Evolutionary conservation across 2,329 filamentous ascomycete species (phyloP).

Genomic region (Scytalidium lignicola): DNA sequence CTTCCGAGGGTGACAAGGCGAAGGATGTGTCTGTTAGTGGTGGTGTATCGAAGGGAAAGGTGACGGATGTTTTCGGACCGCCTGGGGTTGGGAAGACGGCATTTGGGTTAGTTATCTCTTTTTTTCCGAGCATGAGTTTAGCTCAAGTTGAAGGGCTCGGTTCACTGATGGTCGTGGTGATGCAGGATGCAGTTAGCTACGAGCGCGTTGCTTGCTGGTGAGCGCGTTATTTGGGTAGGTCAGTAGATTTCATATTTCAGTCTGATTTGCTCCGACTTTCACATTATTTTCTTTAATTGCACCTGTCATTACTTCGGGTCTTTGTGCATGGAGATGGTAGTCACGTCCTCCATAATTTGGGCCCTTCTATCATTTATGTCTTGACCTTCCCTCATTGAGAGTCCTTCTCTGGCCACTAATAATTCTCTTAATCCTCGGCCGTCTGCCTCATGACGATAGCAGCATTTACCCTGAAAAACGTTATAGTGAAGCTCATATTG

Average conservation of each 20-base stretch:
- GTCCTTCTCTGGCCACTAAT: too few species aligned
- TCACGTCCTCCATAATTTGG: too few species aligned
- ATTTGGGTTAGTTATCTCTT: constrained; percentile 43
- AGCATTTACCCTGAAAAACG: neutral
- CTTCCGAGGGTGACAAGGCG: neutral
- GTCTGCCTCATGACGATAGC: too few species aligned
- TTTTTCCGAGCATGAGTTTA: too few species aligned
- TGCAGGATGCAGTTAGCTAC: constrained; percentile 66
- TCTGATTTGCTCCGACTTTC: too few species aligned
- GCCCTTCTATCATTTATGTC: too few species aligned
- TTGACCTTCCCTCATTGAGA: too few species aligned
- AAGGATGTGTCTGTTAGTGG: constrained; percentile 27
- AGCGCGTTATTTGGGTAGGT: constrained; percentile 80
- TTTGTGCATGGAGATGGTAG: too few species aligned
- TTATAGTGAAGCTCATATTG: neutral
- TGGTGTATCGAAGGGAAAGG: constrained; percentile 69
- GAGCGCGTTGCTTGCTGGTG: constrained; percentile 54
- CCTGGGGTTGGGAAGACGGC: constrained; percentile 82
- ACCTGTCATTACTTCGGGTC: too few species aligned
- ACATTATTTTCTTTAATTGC: too few species aligned
- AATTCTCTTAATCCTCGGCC: too few species aligned
- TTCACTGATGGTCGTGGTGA: constrained; percentile 10
- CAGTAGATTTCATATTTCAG: constrained; percentile 10
- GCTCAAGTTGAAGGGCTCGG: too few species aligned
- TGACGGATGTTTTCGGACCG: constrained; percentile 85